A percentile compares a stretch with the other conserved stretches of the same genome.
These are phyloP conservation scores for Pseudogymnoascus sp. DNA, from an alignment of 2,329 filamentous ascomycete species.

Conservation along the genomic window DNA sequence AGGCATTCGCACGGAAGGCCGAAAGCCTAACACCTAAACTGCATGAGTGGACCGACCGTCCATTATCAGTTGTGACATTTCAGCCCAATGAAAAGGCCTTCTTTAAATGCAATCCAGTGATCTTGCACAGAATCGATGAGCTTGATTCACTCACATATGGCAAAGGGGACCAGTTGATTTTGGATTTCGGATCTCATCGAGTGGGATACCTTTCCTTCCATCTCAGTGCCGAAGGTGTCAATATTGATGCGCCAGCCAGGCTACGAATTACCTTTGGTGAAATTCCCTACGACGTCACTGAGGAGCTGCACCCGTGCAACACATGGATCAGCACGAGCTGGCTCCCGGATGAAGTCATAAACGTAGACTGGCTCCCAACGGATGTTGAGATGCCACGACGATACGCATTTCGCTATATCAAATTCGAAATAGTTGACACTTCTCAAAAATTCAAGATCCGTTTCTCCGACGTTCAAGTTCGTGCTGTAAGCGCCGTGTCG, in stretches of 20 bases:
- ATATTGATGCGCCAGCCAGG: constrained; percentile 31
- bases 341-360: constrained; percentile 32
- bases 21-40: constrained; percentile 14
- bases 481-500: constrained; percentile 26
- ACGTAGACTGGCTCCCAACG: constrained; percentile 29
- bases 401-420: constrained; percentile 30
- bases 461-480: constrained; percentile 25
- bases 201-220: constrained; percentile 29
- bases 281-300: constrained; percentile 31
- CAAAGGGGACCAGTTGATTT: constrained; percentile 26
- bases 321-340: constrained; percentile 33
- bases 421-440: constrained; percentile 30
- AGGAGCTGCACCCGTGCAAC: constrained; percentile 28
- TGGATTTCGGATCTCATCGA: constrained; percentile 30
- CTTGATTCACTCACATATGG: constrained; percentile 21
- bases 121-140: constrained; percentile 14
- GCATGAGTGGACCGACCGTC: constrained; percentile 15
- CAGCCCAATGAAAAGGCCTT: constrained; percentile 17
- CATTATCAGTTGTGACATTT: constrained; percentile 20
- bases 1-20: constrained; percentile 13
- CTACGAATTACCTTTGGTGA: constrained; percentile 32
- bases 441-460: constrained; percentile 29
- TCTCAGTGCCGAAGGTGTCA: constrained; percentile 23
- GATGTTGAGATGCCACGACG: constrained; percentile 26
- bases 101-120: constrained; percentile 18